Conservation (phyloP, 2,329 filamentous ascomycete genomes). For the Amauroascus niger region DNA sequence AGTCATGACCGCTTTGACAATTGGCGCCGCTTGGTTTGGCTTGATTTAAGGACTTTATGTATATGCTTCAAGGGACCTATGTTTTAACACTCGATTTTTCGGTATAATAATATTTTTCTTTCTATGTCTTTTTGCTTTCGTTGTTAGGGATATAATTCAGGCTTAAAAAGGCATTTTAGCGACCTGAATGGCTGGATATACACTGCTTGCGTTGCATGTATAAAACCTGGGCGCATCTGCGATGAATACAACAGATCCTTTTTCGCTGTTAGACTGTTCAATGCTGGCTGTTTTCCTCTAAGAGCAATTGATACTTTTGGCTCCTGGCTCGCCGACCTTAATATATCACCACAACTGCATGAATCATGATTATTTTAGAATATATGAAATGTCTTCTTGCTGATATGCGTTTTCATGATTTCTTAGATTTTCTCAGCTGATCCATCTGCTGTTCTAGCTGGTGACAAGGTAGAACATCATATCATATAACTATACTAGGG, state of each 20-base stretch:
- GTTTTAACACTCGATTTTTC: neutral
- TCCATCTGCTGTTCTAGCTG: too few relatives aligned
- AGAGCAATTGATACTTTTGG: too few relatives aligned
- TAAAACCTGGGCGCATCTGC: neutral
- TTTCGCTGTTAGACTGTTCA: neutral
- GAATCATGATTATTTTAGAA: too few relatives aligned
- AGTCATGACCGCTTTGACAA: neutral
- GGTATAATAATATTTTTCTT: neutral
- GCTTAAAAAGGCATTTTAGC: neutral
- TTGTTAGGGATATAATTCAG: neutral
- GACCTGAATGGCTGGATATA: neutral
- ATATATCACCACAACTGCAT: too few relatives aligned
- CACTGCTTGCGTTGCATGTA: neutral
- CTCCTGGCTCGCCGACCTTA: too few relatives aligned
- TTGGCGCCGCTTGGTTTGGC: constrained; percentile 10
- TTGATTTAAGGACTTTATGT: neutral
- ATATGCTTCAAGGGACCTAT: neutral
- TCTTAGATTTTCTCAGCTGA: too few relatives aligned
- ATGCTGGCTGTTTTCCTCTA: too few relatives aligned
- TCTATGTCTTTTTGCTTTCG: neutral
- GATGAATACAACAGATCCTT: neutral
- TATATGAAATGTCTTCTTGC: too few relatives aligned
- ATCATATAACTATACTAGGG: too few relatives aligned
- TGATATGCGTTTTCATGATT: too few relatives aligned
- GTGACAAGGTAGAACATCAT: too few relatives aligned